A percentile compares a stretch with the other conserved stretches of the same genome.
Evolutionary conservation across 176 grass and related monocot genomes (phyloP).

Genomic region (Oryza longistaminata): DNA sequence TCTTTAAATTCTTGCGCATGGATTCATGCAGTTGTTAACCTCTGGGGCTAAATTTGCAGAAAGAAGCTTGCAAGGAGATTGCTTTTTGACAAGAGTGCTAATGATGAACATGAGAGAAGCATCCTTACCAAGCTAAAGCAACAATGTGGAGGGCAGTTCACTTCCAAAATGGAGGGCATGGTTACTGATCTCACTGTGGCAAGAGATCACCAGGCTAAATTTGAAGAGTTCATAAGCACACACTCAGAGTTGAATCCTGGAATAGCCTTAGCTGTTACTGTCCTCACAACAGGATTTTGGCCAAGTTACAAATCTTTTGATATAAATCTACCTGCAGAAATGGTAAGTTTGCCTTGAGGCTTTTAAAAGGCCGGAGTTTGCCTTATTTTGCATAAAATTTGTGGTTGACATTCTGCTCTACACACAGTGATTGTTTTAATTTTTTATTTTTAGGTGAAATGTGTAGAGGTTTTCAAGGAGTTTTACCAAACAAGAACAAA

Average conservation of each 20-base stretch:
- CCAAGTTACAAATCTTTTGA: constrained; percentile 93
- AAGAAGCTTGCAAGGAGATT: constrained; percentile 95
- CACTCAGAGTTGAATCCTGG: constrained; percentile 63
- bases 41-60: constrained; percentile 49
- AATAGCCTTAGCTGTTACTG: constrained; percentile 77
- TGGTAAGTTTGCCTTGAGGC: constrained; percentile 49
- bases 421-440: constrained; percentile 8
- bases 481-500: constrained; percentile 93
- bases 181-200: constrained; percentile 82
- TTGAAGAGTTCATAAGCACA: constrained; percentile 77
- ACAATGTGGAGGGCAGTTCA: constrained; percentile 91
- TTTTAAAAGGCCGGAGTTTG: neutral
- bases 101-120: constrained; percentile 94
- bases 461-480: constrained; percentile 86
- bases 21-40: neutral
- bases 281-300: constrained; percentile 96
- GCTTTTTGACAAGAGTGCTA: constrained; percentile 95
- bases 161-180: constrained; percentile 99
- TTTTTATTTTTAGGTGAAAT: constrained; percentile 66
- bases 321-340: constrained; percentile 89
- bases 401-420: neutral
- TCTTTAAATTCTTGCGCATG: neutral
- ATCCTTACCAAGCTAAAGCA: constrained; percentile 97
- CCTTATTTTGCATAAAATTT: constrained; percentile 23
- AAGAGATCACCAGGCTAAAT: constrained; percentile 79